Percentiles rank a stretch among this genome's conserved stretches.
phyloP scores from a whole-genome alignment of 2,329 filamentous ascomycete species.

The Talaromyces sp. region DNA sequence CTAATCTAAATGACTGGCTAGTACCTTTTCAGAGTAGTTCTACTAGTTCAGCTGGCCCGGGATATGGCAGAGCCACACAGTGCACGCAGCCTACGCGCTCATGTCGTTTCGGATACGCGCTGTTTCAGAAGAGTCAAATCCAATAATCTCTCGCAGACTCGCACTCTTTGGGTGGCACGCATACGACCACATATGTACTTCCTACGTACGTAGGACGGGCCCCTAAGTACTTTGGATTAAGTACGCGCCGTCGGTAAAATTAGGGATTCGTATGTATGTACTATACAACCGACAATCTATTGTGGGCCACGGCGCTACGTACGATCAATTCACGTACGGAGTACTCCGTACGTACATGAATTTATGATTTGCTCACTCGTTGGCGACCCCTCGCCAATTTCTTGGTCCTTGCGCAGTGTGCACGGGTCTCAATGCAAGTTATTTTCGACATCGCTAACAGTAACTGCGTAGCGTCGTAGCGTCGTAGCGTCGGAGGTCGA shows the following conservation, averaged over 20 bases:
- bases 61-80: not conserved
- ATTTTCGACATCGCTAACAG: too few species aligned
- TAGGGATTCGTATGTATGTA: not conserved
- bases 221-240: not conserved
- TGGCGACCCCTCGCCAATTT: not conserved
- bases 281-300: not conserved
- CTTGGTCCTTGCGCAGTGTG: not conserved
- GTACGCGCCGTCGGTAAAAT: not conserved
- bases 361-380: not conserved
- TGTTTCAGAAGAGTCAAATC: not conserved
- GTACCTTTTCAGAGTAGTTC: not conserved
- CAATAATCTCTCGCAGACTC: not conserved
- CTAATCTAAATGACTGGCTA: not conserved
- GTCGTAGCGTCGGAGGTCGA: too few species aligned
- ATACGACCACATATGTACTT: not conserved
- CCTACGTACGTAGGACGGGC: not conserved
- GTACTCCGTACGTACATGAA: too few species aligned
- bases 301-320: not conserved
- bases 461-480: too few species aligned
- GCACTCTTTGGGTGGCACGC: not conserved
- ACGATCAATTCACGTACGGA: not conserved
- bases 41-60: not conserved
- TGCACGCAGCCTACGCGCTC: not conserved
- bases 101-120: not conserved
- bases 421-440: not conserved